Conservation (phyloP, 163 green algal genomes). For the Scenedesmus sp. region DNA sequence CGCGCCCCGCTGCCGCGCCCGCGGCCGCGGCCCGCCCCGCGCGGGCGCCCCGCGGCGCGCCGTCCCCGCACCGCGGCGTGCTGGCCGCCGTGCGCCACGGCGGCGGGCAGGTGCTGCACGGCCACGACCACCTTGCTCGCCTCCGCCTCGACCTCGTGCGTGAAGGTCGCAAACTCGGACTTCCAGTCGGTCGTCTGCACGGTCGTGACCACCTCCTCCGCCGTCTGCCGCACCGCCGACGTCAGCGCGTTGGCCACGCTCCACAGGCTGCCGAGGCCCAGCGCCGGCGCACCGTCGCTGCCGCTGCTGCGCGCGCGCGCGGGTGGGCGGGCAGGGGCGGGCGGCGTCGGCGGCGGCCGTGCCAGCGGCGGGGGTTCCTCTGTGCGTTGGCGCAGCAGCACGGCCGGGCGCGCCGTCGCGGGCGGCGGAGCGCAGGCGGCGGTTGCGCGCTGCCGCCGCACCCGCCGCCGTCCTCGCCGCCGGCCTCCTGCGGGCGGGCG, state of each 20-base stretch:
- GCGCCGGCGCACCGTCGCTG: neutral
- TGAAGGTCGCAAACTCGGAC: conserved; percentile 74
- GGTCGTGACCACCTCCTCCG: conserved; percentile 74
- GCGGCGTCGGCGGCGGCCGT: no score
- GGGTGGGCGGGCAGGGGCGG: no score
- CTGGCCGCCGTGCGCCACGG: neutral
- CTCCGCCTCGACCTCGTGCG: conserved; percentile 73
- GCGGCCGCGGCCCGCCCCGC: no score
- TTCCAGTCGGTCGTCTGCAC: conserved; percentile 81
- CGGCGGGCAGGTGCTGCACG: conserved; percentile 59
- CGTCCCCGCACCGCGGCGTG: neutral
- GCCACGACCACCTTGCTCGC: conserved; percentile 56
- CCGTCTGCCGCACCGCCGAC: conserved; percentile 67
- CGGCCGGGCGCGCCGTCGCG: no score
- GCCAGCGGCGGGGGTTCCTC: no score
- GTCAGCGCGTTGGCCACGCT: conserved; percentile 70
- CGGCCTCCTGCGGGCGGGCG: no score
- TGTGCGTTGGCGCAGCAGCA: no score
- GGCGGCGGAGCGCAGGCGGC: no score
- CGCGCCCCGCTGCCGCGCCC: no score
- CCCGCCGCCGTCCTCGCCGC: no score
- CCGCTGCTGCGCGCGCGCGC: no score
- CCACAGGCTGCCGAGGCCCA: conserved; percentile 65
- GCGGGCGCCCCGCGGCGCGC: neutral
- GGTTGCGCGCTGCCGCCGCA: no score